Evolutionary conservation across 2,329 filamentous ascomycete genomes (phyloP).

Genomic region (Neonectria neomacrospora): DNA sequence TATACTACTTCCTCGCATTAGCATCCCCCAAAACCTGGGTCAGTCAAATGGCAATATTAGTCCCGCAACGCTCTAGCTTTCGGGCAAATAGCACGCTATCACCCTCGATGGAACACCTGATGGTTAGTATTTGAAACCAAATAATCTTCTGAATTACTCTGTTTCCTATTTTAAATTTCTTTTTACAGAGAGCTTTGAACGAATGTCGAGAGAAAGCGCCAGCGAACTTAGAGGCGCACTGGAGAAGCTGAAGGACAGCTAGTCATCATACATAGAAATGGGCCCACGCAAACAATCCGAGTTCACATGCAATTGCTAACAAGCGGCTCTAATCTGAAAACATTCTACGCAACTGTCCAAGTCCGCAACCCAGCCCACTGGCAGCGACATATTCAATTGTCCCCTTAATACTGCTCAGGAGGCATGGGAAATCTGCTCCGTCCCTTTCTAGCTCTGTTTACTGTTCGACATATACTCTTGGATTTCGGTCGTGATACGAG

Average conservation of each 20-base stretch:
- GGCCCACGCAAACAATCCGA: not conserved
- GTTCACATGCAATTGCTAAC: too few species aligned
- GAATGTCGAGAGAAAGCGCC: conserved; percentile 33
- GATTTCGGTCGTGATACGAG: too few species aligned
- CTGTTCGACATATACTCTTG: too few species aligned
- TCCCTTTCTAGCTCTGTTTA: too few species aligned
- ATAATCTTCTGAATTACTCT: too few species aligned
- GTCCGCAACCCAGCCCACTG: too few species aligned
- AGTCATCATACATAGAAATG: not conserved
- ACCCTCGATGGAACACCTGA: conserved; percentile 38
- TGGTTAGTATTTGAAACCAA: conserved; percentile 26
- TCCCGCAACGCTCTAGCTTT: conserved; percentile 36
- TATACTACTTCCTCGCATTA: conserved; percentile 27
- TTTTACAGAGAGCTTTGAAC: conserved; percentile 33
- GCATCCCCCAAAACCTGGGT: conserved; percentile 27
- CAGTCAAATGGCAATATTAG: conserved; percentile 18
- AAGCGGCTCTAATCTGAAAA: too few species aligned
- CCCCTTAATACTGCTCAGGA: too few species aligned
- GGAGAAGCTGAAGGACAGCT: conserved; percentile 26
- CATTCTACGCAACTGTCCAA: too few species aligned
- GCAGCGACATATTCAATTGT: too few species aligned
- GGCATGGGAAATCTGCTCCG: too few species aligned
- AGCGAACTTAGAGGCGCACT: conserved; percentile 28
- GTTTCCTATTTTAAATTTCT: not conserved
- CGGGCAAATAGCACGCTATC: conserved; percentile 38